Conservation (phyloP, 495 filamentous ascomycete genomes). For the Physcia stellaris region DNA sequence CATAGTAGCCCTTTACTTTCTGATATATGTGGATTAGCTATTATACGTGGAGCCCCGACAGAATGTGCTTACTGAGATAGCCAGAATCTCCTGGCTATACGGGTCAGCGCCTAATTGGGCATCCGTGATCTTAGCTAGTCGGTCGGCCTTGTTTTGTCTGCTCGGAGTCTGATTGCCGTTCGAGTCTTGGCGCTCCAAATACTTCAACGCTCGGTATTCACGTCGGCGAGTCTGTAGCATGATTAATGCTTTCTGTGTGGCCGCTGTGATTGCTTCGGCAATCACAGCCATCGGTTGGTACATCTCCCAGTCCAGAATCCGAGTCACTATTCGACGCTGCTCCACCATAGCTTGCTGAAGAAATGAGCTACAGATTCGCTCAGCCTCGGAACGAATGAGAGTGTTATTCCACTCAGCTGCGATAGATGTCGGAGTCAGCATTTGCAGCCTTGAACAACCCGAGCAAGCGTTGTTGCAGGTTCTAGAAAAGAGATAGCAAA, state of each 20-base stretch:
- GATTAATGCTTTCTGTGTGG: conserved; percentile 1
- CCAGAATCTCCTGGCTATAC: conserved; percentile 31
- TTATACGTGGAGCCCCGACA: background rate
- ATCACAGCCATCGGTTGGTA: conserved; percentile 8
- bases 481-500: no score
- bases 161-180: conserved; percentile 2
- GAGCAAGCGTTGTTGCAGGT: no score
- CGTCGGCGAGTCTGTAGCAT: conserved; percentile 7
- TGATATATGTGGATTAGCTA: conserved; percentile 10
- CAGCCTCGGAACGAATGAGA: conserved; percentile 22
- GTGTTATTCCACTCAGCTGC: background rate
- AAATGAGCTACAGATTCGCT: conserved; percentile 19
- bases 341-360: conserved; percentile 14
- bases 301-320: conserved; percentile 6
- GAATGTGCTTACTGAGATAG: conserved; percentile 33
- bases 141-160: conserved; percentile 4
- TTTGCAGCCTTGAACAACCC: no score
- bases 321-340: conserved; percentile 9
- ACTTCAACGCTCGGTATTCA: background rate
- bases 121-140: conserved; percentile 13
- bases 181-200: conserved; percentile 6
- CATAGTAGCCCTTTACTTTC: conserved; percentile 38
- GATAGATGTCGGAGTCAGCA: background rate
- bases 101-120: conserved; percentile 27
- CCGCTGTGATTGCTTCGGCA: conserved; percentile 3